These are phyloP conservation scores for Epichloe coenophiala DNA, from an alignment of 2,329 filamentous ascomycete species.

Conservation along the genomic window DNA sequence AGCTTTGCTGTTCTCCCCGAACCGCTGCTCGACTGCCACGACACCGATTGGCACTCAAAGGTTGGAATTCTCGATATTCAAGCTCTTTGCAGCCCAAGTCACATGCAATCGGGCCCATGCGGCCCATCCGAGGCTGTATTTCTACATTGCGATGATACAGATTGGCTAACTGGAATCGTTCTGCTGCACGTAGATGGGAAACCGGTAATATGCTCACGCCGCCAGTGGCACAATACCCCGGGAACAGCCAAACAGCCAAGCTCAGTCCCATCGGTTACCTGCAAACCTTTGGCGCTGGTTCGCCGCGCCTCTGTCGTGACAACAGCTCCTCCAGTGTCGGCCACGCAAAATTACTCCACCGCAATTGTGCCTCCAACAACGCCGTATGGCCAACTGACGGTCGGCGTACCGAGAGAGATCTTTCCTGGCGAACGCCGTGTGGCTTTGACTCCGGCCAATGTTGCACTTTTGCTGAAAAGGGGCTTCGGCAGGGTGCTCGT, in stretches of 20 bases:
- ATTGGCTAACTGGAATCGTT: not conserved
- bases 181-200: slow-evolving; percentile 6
- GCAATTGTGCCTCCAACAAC: slow-evolving; percentile 28
- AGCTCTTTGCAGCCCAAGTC: not conserved
- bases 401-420: slow-evolving; percentile 71
- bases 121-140: not conserved
- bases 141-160: slow-evolving; percentile 1
- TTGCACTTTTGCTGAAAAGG: slow-evolving; percentile 75
- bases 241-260: slow-evolving; percentile 15
- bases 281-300: slow-evolving; percentile 22
- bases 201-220: slow-evolving; percentile 12
- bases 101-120: not conserved
- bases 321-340: slow-evolving; percentile 12
- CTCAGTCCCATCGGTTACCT: slow-evolving; percentile 15
- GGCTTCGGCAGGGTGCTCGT: slow-evolving; percentile 67
- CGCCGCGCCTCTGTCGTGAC: slow-evolving; percentile 23
- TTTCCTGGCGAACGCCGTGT: slow-evolving; percentile 69
- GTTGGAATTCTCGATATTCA: slow-evolving; percentile 4
- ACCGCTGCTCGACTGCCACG: slow-evolving; percentile 14
- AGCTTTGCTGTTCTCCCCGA: slow-evolving; percentile 15
- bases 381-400: slow-evolving; percentile 59
- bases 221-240: slow-evolving; percentile 26
- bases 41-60: slow-evolving; percentile 12
- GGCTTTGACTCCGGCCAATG: slow-evolving; percentile 74
- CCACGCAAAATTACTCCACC: slow-evolving; percentile 25